Conservation (phyloP, 2,329 filamentous ascomycete genomes). For the Ascochyta viciae-villosae region DNA sequence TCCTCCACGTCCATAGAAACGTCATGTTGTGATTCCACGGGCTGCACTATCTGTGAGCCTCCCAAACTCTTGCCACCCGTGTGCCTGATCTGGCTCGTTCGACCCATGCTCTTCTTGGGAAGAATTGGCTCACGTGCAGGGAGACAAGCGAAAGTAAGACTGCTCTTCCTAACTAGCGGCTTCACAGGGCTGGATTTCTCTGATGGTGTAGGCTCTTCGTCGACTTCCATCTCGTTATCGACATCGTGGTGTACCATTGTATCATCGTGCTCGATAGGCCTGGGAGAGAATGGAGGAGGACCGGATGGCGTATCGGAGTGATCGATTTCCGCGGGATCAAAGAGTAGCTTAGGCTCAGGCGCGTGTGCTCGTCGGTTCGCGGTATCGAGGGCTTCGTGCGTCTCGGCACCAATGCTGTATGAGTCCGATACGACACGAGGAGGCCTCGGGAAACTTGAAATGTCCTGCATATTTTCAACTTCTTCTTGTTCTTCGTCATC, state of each 20-base stretch:
- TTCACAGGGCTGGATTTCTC: slow-evolving; percentile 77
- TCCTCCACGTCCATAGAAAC: slow-evolving; percentile 63
- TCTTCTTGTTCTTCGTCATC: slow-evolving; percentile 20
- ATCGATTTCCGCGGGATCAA: slow-evolving; percentile 16
- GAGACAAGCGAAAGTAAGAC: slow-evolving; percentile 90
- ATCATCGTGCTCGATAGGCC: slow-evolving; percentile 34
- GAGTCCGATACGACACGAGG: slow-evolving; percentile 35
- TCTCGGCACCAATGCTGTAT: slow-evolving; percentile 43
- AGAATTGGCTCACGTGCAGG: slow-evolving; percentile 88
- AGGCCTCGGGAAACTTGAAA: slow-evolving; percentile 31
- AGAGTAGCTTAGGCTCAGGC: slow-evolving; percentile 34
- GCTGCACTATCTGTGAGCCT: slow-evolving; percentile 45
- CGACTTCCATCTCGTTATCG: slow-evolving; percentile 52
- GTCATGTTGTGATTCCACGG: slow-evolving; percentile 52
- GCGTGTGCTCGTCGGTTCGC: slow-evolving; percentile 29
- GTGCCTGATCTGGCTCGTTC: slow-evolving; percentile 77
- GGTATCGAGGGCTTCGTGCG: slow-evolving; percentile 41
- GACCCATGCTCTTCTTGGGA: slow-evolving; percentile 81
- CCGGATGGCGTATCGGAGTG: slow-evolving; percentile 32
- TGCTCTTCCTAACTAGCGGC: slow-evolving; percentile 87
- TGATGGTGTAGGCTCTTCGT: slow-evolving; percentile 68
- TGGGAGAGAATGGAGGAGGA: slow-evolving; percentile 30
- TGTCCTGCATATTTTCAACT: slow-evolving; percentile 13
- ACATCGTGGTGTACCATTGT: slow-evolving; percentile 41
- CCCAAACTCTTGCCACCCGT: slow-evolving; percentile 75